Evolutionary conservation across 371 early-diverging fungal species (phyloP).

Genomic region (Mucor racemosus): DNA sequence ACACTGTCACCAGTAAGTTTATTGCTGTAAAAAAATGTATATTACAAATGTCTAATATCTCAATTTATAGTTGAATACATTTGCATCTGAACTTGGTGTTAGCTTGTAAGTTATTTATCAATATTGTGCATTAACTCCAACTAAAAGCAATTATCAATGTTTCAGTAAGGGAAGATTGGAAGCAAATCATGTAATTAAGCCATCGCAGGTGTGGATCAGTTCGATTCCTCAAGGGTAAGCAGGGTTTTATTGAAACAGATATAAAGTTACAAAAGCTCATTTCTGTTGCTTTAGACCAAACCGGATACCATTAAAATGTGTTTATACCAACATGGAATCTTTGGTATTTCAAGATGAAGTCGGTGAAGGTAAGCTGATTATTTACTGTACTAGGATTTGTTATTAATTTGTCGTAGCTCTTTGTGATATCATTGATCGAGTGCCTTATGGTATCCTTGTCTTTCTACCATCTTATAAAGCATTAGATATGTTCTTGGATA

Average conservation of each 20-base stretch:
- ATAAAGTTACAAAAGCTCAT: not conserved
- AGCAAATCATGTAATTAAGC: constrained; percentile 65
- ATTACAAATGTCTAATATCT: not conserved
- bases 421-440: constrained; percentile 42
- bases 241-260: not conserved
- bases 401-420: constrained; percentile 35
- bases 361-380: constrained; percentile 43
- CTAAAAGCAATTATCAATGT: not conserved
- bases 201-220: constrained; percentile 58
- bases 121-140: not conserved
- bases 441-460: constrained; percentile 68
- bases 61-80: constrained; percentile 57
- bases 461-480: constrained; percentile 68
- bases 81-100: constrained; percentile 70
- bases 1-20: constrained; percentile 76
- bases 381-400: too few species aligned
- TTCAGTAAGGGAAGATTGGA: constrained; percentile 42
- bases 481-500: constrained; percentile 53
- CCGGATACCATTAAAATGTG: constrained; percentile 47
- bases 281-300: constrained; percentile 39
- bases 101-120: constrained; percentile 41
- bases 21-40: too few species aligned
- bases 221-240: constrained; percentile 50
- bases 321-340: constrained; percentile 54
- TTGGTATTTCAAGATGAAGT: constrained; percentile 73